These are phyloP conservation scores for Talaromyces stipitatus DNA, from an alignment of 495 filamentous ascomycete species.

Conservation along the genomic window DNA sequence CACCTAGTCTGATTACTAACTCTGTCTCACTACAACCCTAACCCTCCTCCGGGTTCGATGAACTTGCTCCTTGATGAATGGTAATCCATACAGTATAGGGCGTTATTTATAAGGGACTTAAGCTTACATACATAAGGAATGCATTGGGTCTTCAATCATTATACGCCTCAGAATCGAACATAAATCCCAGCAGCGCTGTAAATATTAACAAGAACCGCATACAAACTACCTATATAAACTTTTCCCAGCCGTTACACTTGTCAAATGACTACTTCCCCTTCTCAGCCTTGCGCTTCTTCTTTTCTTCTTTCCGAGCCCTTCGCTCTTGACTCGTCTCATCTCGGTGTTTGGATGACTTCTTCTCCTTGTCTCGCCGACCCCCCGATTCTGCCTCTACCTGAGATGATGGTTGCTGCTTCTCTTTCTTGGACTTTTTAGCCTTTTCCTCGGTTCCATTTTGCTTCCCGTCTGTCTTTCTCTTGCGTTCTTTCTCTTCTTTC, in stretches of 20 bases:
- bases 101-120: too few relatives aligned
- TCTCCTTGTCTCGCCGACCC: conserved; percentile 22
- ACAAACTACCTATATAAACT: too few relatives aligned
- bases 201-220: not conserved
- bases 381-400: not conserved
- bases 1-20: too few relatives aligned
- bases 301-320: conserved; percentile 22
- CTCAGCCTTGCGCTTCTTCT: conserved; percentile 36
- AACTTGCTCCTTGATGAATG: too few relatives aligned
- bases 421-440: conserved; percentile 39
- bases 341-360: conserved; percentile 33
- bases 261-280: conserved; percentile 13
- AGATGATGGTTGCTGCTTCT: conserved; percentile 29
- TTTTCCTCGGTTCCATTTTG: conserved; percentile 31
- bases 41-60: too few relatives aligned
- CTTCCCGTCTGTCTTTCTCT: conserved; percentile 26
- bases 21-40: too few relatives aligned
- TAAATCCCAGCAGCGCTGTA: not conserved
- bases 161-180: not conserved
- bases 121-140: too few relatives aligned
- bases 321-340: conserved; percentile 12
- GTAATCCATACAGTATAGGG: too few relatives aligned
- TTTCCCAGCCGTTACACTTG: not conserved
- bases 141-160: not conserved
- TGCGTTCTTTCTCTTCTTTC: conserved; percentile 30